These are phyloP conservation scores for Macrocybe gigantea DNA, from an alignment of 768 basidiomycete genomes.

Conservation along the genomic window DNA sequence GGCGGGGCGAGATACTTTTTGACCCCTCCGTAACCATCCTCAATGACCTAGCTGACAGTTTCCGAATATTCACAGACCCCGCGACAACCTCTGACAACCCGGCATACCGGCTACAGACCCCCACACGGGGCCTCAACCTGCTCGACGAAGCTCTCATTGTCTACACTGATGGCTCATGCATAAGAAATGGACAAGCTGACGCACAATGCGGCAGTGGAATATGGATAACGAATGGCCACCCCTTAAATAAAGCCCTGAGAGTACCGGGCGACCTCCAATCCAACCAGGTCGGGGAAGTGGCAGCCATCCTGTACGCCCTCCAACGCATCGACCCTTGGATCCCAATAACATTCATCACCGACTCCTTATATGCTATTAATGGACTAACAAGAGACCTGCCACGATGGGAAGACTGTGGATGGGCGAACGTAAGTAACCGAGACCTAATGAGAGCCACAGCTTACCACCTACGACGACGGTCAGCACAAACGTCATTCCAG, in stretches of 20 bases:
- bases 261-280: constrained; percentile 8
- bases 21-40: too few species aligned
- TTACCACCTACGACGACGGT: not conserved
- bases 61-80: too few species aligned
- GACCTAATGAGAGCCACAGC: not conserved
- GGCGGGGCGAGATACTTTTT: too few species aligned
- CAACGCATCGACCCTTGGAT: not conserved
- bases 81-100: too few species aligned
- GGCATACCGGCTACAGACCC: too few species aligned
- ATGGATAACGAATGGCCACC: constrained; percentile 6
- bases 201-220: constrained; percentile 11
- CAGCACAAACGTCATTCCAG: not conserved
- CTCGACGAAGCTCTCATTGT: too few species aligned
- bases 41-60: too few species aligned
- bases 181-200: not conserved
- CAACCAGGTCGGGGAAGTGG: constrained; percentile 13
- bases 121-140: too few species aligned
- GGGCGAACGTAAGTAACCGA: not conserved
- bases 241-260: constrained; percentile 5
- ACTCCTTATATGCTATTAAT: constrained; percentile 13
- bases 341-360: constrained; percentile 2
- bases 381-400: constrained; percentile 3
- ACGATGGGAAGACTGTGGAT: constrained; percentile 9
- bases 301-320: constrained; percentile 10
- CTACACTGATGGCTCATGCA: constrained; percentile 10